A percentile compares a stretch with the other conserved stretches of the same genome.
Evolutionary conservation across 805 yeast species (phyloP).

Genomic region (Monosporozyma solicola): DNA sequence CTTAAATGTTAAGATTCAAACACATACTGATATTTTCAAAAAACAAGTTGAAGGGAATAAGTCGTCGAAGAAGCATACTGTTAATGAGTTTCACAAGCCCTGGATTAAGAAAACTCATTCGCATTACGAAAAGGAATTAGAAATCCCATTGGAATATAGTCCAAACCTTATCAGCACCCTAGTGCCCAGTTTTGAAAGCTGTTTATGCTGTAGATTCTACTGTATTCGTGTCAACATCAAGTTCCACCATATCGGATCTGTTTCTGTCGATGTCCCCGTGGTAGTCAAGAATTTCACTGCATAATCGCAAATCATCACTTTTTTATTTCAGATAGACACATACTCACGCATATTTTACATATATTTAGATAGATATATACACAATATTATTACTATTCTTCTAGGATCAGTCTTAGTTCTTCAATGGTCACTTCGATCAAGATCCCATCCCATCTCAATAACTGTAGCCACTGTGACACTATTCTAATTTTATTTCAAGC

Average conservation of each 20-base stretch:
- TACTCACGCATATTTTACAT: too few species aligned
- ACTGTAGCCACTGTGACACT: too few species aligned
- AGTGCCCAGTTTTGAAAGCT: slow-evolving; percentile 39
- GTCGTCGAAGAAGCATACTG: background rate
- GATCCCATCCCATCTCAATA: too few species aligned
- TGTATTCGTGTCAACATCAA: slow-evolving; percentile 35
- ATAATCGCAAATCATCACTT: background rate
- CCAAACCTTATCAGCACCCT: slow-evolving; percentile 33
- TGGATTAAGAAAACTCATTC: slow-evolving; percentile 27
- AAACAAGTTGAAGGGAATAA: slow-evolving; percentile 12
- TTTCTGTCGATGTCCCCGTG: slow-evolving; percentile 12
- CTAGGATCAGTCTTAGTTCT: too few species aligned
- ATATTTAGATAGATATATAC: background rate
- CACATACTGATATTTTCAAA: slow-evolving; percentile 19
- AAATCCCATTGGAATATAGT: slow-evolving; percentile 9
- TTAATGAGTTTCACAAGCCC: slow-evolving; percentile 3
- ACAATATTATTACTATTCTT: too few species aligned
- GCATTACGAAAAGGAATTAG: slow-evolving; percentile 27
- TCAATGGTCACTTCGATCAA: too few species aligned
- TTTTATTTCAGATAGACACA: too few species aligned
- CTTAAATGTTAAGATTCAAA: slow-evolving; percentile 12
- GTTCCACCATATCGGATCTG: slow-evolving; percentile 16
- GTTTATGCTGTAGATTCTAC: slow-evolving; percentile 39
- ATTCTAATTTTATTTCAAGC: background rate
- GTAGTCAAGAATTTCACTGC: slow-evolving; percentile 7